Evolutionary conservation across 2,329 filamentous ascomycete genomes (phyloP), one percentile per base, ranked within the genome.

Genomic region (Pseudogymnoascus sp.): DNA sequence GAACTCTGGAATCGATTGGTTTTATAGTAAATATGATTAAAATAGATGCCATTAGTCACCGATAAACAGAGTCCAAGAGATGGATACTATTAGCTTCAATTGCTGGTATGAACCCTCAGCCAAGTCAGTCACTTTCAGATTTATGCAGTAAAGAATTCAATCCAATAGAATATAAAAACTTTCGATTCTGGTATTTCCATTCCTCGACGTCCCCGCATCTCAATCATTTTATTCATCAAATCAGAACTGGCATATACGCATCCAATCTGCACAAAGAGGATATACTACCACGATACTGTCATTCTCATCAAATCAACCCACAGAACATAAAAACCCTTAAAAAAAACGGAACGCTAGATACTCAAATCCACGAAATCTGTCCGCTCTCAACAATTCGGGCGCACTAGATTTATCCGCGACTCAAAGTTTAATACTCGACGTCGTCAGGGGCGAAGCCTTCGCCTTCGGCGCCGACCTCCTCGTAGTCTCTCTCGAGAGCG

Each of bases 401-500:
- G 17, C 28, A 57, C 50, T 33, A 15, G 50, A 57, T 35, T 33
- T 57, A n/a, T 31, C 50, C n/a, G 28, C 10, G 28, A 57, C 50
- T 19, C 50, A 17, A 21, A 35, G 8, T 33, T 63, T 72, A 75
- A 63, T 75, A 75, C 62, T 74, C 75, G 69, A 82, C 74, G 61
- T 73, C 77, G 59, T 80, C 82, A 33, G 75, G 75, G 17, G 83
- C 82, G 62, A 82, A 71, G 63, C 71, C 73, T 71, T 87, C 84
- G 64, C 71, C 73, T 72, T 87, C 84, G 65, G 76, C 78, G 63
- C 83, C 84, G 68, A 87, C 83, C 75, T 87, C 84, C 72, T 85
- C 83, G 69, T 87, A 87, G 69, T 87, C 84, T 74, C 83, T 84
- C 76, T 87, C 85, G 60, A 87, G 74, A 33, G 85, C 85, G 60